phyloP scores from a whole-genome alignment of 305 asterid species.

The Euphrasia arctica region DNA sequence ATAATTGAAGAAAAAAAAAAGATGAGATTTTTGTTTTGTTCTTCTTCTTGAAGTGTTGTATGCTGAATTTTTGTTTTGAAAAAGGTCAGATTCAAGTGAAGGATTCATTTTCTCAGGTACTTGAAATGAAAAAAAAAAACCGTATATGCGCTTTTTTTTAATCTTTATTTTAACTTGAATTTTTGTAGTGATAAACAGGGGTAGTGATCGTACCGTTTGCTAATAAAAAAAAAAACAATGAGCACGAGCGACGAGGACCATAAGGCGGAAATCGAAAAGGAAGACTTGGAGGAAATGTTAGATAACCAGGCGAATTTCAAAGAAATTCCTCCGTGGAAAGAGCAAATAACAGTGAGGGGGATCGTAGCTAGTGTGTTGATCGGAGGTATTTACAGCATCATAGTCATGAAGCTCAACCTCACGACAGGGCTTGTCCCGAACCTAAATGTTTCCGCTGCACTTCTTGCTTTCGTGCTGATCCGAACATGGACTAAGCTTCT shows the following conservation, averaged over 20 bases:
- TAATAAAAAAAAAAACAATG: constrained; percentile 18
- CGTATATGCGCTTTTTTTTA: not conserved
- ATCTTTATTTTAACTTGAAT: not conserved
- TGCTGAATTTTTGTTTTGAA: too few relatives aligned
- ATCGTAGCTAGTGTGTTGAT: constrained; percentile 44
- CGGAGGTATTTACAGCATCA: constrained; percentile 53
- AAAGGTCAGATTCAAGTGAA: constrained; percentile 8
- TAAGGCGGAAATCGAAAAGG: not conserved
- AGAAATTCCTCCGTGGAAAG: constrained; percentile 39
- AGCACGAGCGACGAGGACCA: constrained; percentile 10
- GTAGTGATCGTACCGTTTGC: not conserved
- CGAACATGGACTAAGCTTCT: constrained; percentile 45
- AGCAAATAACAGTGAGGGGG: constrained; percentile 50
- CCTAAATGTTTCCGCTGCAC: constrained; percentile 69
- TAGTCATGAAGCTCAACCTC: constrained; percentile 62
- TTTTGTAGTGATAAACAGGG: constrained; percentile 9
- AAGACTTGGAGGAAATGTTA: constrained; percentile 21
- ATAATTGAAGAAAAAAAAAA: not conserved
- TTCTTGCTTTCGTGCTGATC: constrained; percentile 52
- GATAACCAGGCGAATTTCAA: constrained; percentile 33
- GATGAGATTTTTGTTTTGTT: too few relatives aligned
- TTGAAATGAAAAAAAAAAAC: not conserved
- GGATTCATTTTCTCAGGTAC: not conserved
- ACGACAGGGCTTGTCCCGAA: constrained; percentile 63
- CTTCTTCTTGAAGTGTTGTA: too few relatives aligned